Base-by-base conservation (phyloP, 1,139 yeast species). In the Nakaseomyces kungkrabaensis region DNA sequence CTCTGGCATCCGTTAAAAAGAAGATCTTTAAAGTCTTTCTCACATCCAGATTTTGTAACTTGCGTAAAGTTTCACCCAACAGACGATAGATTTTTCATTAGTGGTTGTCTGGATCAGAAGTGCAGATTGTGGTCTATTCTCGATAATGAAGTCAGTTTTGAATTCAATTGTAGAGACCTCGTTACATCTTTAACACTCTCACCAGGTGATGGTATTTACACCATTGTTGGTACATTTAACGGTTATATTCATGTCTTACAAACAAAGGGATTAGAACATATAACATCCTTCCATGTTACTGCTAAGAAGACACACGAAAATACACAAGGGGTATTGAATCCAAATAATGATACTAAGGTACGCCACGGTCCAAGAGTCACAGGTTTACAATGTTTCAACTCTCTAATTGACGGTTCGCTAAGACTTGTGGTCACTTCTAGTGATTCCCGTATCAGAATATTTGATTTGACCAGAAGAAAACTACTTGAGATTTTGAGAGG, bases 101-200 rank as follows among this genome's bases (percentile, higher is more conserved):
- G 90, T 55, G 95, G 96, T 2, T 84, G 94, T 45, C 72, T 89
- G 55, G 96, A 88, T 62, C 84, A 85, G 54, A 73, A 77, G 42
- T 74, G 87, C n/a, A 69, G 95, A 51, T 68, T 90, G 25, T 87
- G 96, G 95, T 84, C 92, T 3, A 82, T 90, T 36, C 72, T 90
- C 43, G 97, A 89, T 52, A 79, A 79, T 52, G 79, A 81, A 48
- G 81, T 63, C 1, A 49, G 55, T n/a, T 56, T 53, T 40, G 59
- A 57, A 27, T 57, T 52, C 36, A 55, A 56, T 42, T 55, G 61
- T 37, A 54, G 54, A 27, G 61, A 57, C 38, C 44, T 58, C 22
- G 52, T 58, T 25, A 58, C 59, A 5, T 55, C 60, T 3, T 46
- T 58, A 43, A 55, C 56, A 36, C 32, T 53, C 4, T 56, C 59